Evolutionary conservation across 257 asterid genomes (phyloP), one percentile per base, ranked within the genome.

Genomic region (Nicotiana knightiana): DNA sequence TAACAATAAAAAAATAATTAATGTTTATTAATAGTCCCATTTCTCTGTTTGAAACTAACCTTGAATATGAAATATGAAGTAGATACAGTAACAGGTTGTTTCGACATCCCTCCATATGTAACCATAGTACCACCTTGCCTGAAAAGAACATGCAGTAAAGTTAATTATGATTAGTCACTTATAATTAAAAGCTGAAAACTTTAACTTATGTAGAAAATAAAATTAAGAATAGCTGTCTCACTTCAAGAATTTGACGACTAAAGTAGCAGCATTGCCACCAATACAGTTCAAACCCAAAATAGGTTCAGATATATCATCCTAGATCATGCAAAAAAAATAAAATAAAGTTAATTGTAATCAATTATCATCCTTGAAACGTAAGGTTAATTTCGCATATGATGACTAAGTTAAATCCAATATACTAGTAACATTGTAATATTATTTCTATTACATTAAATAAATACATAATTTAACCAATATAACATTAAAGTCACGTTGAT

Each of bases 51-150:
- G 33, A 66, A 16, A 48, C 37, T 70, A 80, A 94, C 99, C 97
- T 93, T 95, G 87, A 95, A 95, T 81, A 95, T 91, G 87, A 95
- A 92, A 81, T 95, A 84, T 62, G 97, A 85, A 83, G 98, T 95
- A 79, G 94, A 82, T 76, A 92, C 91, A 46, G 94, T 91, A 71
- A 95, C 80, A 33, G 99, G 98, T 71, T 88, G 90, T 91, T 90
- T 95, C 21, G 99, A 95, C 97, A 95, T 95, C 79, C 99, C 98
- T 51, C 99, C 99, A 81, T 95, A 95, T 32, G 99, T 93, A 76
- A 93, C 98, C 99, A 95, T 92, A 59, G 93, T 93, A 66, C 99
- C 97, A 77, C 97, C 90, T 53, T 88, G 87, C 88, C 99, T 94
- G 88, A 54, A 83, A 84, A 59, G 6, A 71, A 46, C 66, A 68